Evolutionary conservation across 164 flowering plant species (phyloP), one percentile per base, ranked within the genome.

Genomic region (Nymphaea thermarum): DNA sequence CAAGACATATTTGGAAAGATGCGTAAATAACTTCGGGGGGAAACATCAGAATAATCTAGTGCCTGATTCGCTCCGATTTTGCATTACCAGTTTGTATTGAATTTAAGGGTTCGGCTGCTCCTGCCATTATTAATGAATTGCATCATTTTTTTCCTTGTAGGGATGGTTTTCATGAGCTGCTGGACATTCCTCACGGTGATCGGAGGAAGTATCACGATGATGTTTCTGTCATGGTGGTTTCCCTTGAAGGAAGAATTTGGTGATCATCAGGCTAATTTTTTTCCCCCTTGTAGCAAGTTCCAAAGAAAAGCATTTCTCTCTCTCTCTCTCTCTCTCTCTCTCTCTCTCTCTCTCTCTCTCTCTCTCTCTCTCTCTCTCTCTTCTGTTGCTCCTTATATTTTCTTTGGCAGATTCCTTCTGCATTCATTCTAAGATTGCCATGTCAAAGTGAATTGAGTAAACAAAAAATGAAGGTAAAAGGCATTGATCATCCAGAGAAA

Each of bases 191-290:
- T 43, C 81, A 86, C 14, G 88, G 91, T 57, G 91, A 86, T 76
- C 73, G 91, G 16, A 78, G 87, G 6, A 82, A 82, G 73, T 86
- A 83, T 71, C 91, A 86, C 64, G 88, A 86, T 53, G 91, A 85
- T 73, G 87, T 86, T 70, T 83, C 88, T 25, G 86, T 86, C 17
- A 85, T 85, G 82, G 88, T 85, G 69, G 80, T 85, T 64, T 85
- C 88, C 7, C 77, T 86, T 16, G 91, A 86, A 74, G 91, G 91
- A 66, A 82, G 91, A 80, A 85, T 86, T 66, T 85, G 91, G 72
- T 72, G 76, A 68, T 80, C 81, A 60, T 78, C 77, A 43, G 83
- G 74, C 43, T 70, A 51, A 75, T 63, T 64, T 14, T 18, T n/a
- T 64, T 36, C 1, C 1, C 1, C 36, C 55, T 66, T 64, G 68